Percentiles rank a stretch among this genome's conserved stretches.
These are phyloP conservation scores for Pythium brachiatum DNA, from an alignment of 352 stramenopile species.

Conservation along the genomic window DNA sequence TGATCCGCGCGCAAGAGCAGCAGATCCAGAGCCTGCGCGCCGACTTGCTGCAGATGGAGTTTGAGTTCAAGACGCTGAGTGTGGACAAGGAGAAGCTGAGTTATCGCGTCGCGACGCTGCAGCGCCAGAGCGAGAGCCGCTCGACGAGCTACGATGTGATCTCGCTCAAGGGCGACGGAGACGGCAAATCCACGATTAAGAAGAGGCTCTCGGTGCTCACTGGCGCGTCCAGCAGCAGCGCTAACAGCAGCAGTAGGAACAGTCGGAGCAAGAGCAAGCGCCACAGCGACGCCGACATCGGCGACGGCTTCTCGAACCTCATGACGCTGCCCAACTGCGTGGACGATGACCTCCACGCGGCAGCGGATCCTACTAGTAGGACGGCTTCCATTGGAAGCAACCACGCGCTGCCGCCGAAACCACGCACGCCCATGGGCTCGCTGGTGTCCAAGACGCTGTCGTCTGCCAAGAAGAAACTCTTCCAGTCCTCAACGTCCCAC, in stretches of 20 bases:
- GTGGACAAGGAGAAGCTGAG: constrained; percentile 39
- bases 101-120: constrained; percentile 34
- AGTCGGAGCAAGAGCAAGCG: constrained; percentile 13
- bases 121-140: constrained; percentile 19
- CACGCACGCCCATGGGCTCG: constrained; percentile 33
- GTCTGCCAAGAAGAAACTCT: constrained; percentile 55
- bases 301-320: constrained; percentile 48
- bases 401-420: constrained; percentile 8
- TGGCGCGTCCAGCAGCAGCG: constrained; percentile 13
- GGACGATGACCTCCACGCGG: constrained; percentile 8
- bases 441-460: constrained; percentile 58
- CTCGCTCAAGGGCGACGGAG: constrained; percentile 29
- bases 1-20: constrained; percentile 45
- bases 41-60: constrained; percentile 65
- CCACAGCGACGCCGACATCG: constrained; percentile 11
- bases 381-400: background rate
- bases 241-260: constrained; percentile 19
- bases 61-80: constrained; percentile 54
- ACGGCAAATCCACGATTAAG: constrained; percentile 16
- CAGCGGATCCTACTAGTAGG: background rate
- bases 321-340: constrained; percentile 60
- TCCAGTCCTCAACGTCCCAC: constrained; percentile 22
- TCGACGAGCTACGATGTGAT: constrained; percentile 44
- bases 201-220: constrained; percentile 25
- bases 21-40: constrained; percentile 51